Percentiles rank a stretch among this genome's conserved stretches.
phyloP scores from a whole-genome alignment of 805 yeast species.

The Sugiyamaella boreocaroliniensis region DNA sequence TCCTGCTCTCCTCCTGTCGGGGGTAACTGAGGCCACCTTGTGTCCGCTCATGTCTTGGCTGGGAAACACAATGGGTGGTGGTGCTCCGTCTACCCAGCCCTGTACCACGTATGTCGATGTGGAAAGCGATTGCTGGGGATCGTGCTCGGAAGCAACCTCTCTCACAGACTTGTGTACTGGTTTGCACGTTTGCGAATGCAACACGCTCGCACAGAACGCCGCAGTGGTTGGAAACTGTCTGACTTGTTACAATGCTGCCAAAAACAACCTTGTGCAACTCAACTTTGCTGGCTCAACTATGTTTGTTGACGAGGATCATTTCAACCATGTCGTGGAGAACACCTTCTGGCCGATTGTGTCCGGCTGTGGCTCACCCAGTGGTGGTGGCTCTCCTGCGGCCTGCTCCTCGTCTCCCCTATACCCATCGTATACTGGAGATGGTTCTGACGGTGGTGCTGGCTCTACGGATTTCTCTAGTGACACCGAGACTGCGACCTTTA shows the following conservation, averaged over 20 bases:
- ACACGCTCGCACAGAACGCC: constrained; percentile 5
- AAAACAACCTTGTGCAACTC: constrained; percentile 8
- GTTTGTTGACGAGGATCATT: constrained; percentile 13
- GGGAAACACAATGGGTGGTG: neutral
- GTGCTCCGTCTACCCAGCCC: neutral
- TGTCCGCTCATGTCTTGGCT: neutral
- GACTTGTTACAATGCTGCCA: constrained; percentile 14
- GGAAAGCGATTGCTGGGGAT: constrained; percentile 13
- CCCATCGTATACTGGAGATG: neutral
- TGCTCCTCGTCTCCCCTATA: constrained; percentile 5
- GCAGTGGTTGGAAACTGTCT: constrained; percentile 15
- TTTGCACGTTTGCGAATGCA: constrained; percentile 11
- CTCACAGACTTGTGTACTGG: constrained; percentile 12
- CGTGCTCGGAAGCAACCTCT: constrained; percentile 14
- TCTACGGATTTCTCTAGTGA: neutral
- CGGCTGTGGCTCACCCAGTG: constrained; percentile 16
- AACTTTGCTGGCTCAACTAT: constrained; percentile 12
- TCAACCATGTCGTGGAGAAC: constrained; percentile 17
- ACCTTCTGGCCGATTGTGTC: constrained; percentile 15
- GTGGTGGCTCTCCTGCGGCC: constrained; percentile 6
- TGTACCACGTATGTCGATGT: constrained; percentile 1
- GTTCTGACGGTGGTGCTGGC: constrained; percentile 2
- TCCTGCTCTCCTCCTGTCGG: constrained; percentile 1
- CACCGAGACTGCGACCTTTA: constrained; percentile 1
- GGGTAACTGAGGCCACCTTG: constrained; percentile 1